Evolutionary conservation across 805 yeast species (phyloP).

Genomic region (Millerago galiae): DNA sequence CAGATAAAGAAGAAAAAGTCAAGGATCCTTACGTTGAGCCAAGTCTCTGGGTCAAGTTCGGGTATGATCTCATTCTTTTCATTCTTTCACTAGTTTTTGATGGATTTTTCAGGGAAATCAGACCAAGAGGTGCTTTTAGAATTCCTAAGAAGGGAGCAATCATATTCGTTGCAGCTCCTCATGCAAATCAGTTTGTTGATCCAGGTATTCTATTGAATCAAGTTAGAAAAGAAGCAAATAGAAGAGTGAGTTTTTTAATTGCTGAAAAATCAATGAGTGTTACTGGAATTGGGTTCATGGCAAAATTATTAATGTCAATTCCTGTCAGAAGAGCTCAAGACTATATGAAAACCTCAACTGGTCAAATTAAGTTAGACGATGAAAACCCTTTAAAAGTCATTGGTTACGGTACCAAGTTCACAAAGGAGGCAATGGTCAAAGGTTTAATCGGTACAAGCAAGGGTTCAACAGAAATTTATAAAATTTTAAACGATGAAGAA

Average conservation of each 20-base stretch:
- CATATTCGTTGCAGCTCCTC: conserved; percentile 94
- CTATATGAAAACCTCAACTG: conserved; percentile 59
- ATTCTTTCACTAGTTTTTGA: conserved; percentile 42
- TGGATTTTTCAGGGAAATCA: conserved; percentile 82
- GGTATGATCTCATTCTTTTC: conserved; percentile 51
- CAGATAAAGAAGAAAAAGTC: background rate
- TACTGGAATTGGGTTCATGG: conserved; percentile 64
- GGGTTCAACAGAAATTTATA: conserved; percentile 68
- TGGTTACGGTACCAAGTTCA: conserved; percentile 67
- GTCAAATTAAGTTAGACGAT: conserved; percentile 53
- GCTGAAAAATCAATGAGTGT: conserved; percentile 74
- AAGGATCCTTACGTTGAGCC: conserved; percentile 20
- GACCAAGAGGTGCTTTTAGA: conserved; percentile 79
- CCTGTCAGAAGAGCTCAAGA: conserved; percentile 95
- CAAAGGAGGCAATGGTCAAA: conserved; percentile 44
- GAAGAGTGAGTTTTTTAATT: conserved; percentile 74
- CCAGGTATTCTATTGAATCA: conserved; percentile 81
- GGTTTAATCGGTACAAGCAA: conserved; percentile 70
- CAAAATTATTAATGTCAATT: conserved; percentile 72
- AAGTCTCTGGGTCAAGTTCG: conserved; percentile 29
- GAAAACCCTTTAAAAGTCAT: conserved; percentile 46
- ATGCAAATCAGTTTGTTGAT: conserved; percentile 85
- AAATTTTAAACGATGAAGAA: conserved; percentile 67
- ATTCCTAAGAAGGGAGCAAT: conserved; percentile 73
- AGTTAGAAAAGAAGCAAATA: conserved; percentile 56